Conservation (phyloP, 805 yeast genomes). For the Millerago galiae region DNA sequence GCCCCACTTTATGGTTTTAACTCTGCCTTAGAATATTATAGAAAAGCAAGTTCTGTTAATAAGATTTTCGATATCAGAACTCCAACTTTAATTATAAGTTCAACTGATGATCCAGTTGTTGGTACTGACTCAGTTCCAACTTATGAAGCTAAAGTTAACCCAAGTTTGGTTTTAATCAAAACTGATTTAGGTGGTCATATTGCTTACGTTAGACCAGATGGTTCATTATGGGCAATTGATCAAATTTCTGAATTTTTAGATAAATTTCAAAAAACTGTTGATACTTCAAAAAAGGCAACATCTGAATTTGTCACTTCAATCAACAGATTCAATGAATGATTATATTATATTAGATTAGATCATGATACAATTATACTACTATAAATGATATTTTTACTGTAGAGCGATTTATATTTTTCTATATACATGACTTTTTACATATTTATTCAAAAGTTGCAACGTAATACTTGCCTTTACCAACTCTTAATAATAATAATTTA, state of each 20-base stretch:
- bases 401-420: background rate
- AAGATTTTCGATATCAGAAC: slow-evolving; percentile 49
- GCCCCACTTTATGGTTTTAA: slow-evolving; percentile 57
- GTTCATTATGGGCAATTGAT: slow-evolving; percentile 42
- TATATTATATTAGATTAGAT: slow-evolving; percentile 5
- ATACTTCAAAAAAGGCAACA: slow-evolving; percentile 12
- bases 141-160: slow-evolving; percentile 44
- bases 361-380: background rate
- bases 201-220: slow-evolving; percentile 39
- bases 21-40: slow-evolving; percentile 55
- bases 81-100: slow-evolving; percentile 55
- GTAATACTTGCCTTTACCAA: slow-evolving; percentile 67
- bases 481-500: slow-evolving; percentile 54
- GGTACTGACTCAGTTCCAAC: slow-evolving; percentile 45
- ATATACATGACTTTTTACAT: background rate
- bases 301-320: slow-evolving; percentile 13
- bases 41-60: slow-evolving; percentile 57
- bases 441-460: slow-evolving; percentile 35
- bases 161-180: slow-evolving; percentile 49
- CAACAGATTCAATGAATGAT: slow-evolving; percentile 14
- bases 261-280: slow-evolving; percentile 32
- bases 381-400: background rate
- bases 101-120: slow-evolving; percentile 65
- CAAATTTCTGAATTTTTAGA: slow-evolving; percentile 35
- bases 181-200: slow-evolving; percentile 72